These are phyloP conservation scores for Cardamine resedifolia DNA, from an alignment of 345 rosid species.

Conservation along the genomic window DNA sequence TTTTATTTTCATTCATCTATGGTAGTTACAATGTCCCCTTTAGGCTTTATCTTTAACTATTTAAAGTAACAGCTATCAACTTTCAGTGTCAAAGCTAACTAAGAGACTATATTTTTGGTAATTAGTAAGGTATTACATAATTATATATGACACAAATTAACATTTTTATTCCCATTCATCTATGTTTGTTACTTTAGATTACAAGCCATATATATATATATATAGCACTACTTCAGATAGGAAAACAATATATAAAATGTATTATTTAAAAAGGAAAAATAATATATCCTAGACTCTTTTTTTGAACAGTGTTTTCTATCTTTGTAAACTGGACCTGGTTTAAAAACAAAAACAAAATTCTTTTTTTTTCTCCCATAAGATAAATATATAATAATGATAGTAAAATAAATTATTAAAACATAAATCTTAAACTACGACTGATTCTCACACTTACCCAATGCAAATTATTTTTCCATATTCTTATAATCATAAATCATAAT, in stretches of 20 bases:
- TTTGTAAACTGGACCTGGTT: neutral
- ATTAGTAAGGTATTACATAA: neutral
- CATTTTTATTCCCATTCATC: no score
- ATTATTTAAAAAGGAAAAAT: no score
- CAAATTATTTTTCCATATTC: neutral
- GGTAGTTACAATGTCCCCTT: conserved; percentile 11
- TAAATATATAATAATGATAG: neutral
- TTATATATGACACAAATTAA: no score
- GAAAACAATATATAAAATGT: no score
- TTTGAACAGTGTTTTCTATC: no score
- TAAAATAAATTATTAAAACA: neutral
- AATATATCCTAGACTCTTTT: no score
- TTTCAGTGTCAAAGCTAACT: conserved; percentile 4
- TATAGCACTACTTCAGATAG: no score
- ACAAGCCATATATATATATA: no score
- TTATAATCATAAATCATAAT: neutral
- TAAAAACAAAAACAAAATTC: neutral
- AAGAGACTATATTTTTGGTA: neutral
- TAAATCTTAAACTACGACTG: neutral
- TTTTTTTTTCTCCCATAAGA: neutral
- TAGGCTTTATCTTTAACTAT: neutral
- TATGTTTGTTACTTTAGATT: no score
- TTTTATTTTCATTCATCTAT: neutral
- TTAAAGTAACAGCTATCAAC: conserved; percentile 19
- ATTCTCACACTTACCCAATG: neutral